These are phyloP conservation scores for Hanseniaspora clermontiae DNA, from an alignment of 805 yeast species.

Conservation along the genomic window DNA sequence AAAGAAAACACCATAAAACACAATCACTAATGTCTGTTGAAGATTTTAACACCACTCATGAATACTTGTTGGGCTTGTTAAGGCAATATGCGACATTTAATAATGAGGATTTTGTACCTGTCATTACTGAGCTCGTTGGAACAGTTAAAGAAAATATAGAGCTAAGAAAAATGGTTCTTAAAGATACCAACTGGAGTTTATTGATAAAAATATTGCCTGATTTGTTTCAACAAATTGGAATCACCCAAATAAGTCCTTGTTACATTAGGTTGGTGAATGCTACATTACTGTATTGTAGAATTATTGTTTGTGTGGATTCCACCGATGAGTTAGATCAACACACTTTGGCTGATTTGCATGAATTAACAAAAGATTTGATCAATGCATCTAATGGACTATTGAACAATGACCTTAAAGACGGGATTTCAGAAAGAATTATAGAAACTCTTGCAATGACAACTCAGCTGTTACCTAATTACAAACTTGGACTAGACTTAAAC, in stretches of 20 bases:
- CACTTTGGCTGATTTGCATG: background rate
- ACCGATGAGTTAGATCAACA: background rate
- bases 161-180: background rate
- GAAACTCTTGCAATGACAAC: slow-evolving; percentile 8
- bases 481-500: background rate
- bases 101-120: slow-evolving; percentile 1
- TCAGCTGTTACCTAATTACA: background rate
- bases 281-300: slow-evolving; percentile 1
- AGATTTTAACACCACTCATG: background rate
- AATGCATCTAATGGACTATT: background rate
- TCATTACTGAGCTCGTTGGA: background rate
- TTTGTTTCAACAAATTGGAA: background rate
- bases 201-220: background rate
- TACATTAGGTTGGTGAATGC: slow-evolving; percentile 10
- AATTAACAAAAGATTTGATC: background rate
- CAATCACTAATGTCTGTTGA: background rate
- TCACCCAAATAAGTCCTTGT: background rate
- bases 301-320: background rate
- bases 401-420: background rate
- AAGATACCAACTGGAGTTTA: background rate
- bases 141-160: background rate
- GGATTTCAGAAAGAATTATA: background rate
- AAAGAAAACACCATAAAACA: background rate
- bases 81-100: background rate
- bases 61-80: background rate